Percentiles rank a stretch among this genome's conserved stretches.
These are phyloP conservation scores for Monosporascus sp. DNA, from an alignment of 2,329 filamentous ascomycete genomes.

Conservation along the genomic window DNA sequence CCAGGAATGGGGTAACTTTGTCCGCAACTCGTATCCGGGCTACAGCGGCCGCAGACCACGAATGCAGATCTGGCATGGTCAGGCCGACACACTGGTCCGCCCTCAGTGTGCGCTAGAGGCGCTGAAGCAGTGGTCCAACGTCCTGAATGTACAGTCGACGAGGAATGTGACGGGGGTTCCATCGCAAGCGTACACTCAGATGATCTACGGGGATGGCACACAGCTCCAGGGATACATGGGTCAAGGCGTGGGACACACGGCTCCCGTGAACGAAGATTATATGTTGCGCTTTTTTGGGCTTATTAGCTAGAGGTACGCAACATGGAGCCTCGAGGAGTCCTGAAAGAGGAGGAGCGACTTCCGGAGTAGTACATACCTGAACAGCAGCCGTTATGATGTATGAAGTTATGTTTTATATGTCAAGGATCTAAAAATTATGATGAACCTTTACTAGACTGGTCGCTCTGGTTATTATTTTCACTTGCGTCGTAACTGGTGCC, in stretches of 20 bases:
- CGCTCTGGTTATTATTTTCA: too few species aligned
- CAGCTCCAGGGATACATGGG: conserved; percentile 9
- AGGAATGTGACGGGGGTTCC: conserved; percentile 6
- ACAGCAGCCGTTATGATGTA: too few species aligned
- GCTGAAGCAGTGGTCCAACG: conserved; percentile 22
- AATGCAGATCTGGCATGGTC: conserved; percentile 31
- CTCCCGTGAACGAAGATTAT: conserved; percentile 7
- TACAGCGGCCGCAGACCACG: conserved; percentile 29
- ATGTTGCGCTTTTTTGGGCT: conserved; percentile 12
- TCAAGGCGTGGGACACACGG: conserved; percentile 8
- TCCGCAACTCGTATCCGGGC: conserved; percentile 28
- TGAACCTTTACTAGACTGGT: too few species aligned
- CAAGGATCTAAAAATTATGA: too few species aligned
- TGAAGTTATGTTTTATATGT: too few species aligned
- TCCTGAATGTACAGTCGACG: conserved; percentile 3
- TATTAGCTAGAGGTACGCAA: background rate
- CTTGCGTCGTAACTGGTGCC: too few species aligned
- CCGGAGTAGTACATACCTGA: too few species aligned
- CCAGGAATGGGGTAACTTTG: conserved; percentile 26
- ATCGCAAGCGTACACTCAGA: conserved; percentile 7
- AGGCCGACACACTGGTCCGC: conserved; percentile 25
- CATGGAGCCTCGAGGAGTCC: too few species aligned
- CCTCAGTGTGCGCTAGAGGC: conserved; percentile 20
- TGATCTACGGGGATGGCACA: conserved; percentile 8
- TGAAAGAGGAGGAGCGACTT: too few species aligned